Evolutionary conservation across 2,329 filamentous ascomycete genomes (phyloP), one percentile per base, ranked within the genome.

Genomic region (Fusarium acutatum): DNA sequence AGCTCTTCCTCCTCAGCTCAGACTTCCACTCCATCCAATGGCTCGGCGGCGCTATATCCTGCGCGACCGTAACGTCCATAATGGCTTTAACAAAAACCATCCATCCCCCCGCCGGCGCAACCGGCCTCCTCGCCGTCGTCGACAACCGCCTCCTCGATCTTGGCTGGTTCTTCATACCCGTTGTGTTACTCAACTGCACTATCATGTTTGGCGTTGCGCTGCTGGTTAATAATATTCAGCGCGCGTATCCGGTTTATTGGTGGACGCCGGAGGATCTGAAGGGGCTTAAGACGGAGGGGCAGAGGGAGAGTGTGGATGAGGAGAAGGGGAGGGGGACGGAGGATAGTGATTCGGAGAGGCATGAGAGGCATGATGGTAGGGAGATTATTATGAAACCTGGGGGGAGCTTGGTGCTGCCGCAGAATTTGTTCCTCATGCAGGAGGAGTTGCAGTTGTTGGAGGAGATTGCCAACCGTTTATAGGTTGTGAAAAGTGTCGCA

Each of bases 21-120:
- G 74, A 81, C 62, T 85, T 86, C 38, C 82, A 88, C 34, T 80
- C 86, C 3, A 82, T 93, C 35, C 87, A 88, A 35, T 93, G 90
- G 87, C 77, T 94, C 0, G 91, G 87, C 3, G 92, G 90, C 17
- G 88, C 92, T 17, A 81, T 94, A 1, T 84, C 91, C 3, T 93
- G 92, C 72, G 92, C 90, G 1, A 79, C 86, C 6, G 87, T 92
- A 0, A 92, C 89, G 1, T 84, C 87, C 3, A 65, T 89, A 63
- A 95, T 94, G 93, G 87, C 86, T 1, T 76, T 94, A 28, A 94
- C 92, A 4, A 91, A 91, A 59, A 94, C 92, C 0, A 86, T 93
- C 1, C 92, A 95, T 73, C 93, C 93, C 0, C 93, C 93, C 0
- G 93, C 92, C 0, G 93, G 93, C 9, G 92, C 93, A 14, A 95